These are phyloP conservation scores for Stylosanthes scabra DNA, from an alignment of 331 rosid species.

Conservation along the genomic window DNA sequence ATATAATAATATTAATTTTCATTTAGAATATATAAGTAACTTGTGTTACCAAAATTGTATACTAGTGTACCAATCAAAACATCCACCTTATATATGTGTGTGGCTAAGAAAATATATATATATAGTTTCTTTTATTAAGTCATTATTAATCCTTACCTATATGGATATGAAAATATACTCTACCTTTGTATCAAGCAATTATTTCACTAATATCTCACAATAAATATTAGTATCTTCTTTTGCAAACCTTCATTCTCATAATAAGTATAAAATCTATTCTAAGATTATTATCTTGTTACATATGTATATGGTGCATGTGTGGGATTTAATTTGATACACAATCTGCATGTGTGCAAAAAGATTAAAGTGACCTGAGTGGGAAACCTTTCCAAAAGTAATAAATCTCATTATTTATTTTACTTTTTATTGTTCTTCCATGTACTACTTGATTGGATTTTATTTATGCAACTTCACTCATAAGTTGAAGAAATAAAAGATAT, in stretches of 20 bases:
- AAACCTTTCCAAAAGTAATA: background rate
- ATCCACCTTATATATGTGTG: no score
- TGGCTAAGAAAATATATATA: no score
- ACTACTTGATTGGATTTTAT: background rate
- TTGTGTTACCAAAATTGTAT: no score
- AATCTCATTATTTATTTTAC: background rate
- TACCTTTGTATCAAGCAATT: background rate
- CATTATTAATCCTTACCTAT: no score
- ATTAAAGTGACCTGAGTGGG: background rate
- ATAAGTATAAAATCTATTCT: background rate
- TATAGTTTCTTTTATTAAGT: no score
- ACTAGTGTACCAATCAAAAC: no score
- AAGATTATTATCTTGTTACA: constrained; percentile 4
- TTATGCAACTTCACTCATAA: background rate
- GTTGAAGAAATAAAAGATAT: no score
- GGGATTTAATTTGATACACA: background rate
- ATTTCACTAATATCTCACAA: background rate
- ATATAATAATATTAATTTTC: no score
- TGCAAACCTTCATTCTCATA: background rate
- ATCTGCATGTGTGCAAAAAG: background rate
- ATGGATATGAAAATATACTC: background rate
- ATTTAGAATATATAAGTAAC: no score
- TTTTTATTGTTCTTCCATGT: background rate
- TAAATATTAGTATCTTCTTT: no score
- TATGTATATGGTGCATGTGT: background rate